Percentiles rank a stretch among this genome's conserved stretches.
These are phyloP conservation scores for Dictyostelium brefeldianum DNA, from an alignment of 78 protist genomes.

Conservation along the genomic window DNA sequence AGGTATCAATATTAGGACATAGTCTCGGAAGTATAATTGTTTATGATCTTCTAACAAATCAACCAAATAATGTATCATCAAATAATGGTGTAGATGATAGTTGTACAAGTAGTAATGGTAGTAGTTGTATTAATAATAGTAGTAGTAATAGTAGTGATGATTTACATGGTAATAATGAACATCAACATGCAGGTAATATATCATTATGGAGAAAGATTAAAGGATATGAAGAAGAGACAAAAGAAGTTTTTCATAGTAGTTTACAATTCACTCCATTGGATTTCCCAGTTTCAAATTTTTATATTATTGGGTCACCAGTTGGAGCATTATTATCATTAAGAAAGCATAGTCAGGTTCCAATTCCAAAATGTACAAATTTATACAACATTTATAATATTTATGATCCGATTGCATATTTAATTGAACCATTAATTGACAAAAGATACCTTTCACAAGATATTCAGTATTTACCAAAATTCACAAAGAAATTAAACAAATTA, in stretches of 20 bases:
- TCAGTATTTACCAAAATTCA: neutral
- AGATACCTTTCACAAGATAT: slow-evolving; percentile 8
- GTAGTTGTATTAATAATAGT: neutral
- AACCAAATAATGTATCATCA: neutral
- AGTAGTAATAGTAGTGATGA: neutral
- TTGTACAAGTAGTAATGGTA: neutral
- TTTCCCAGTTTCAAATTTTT: slow-evolving; percentile 45
- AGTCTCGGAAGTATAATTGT: slow-evolving; percentile 38
- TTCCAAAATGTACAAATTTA: slow-evolving; percentile 54
- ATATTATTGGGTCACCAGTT: slow-evolving; percentile 51
- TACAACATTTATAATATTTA: slow-evolving; percentile 35
- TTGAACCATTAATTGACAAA: slow-evolving; percentile 66
- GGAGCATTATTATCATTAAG: slow-evolving; percentile 33
- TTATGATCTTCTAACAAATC: slow-evolving; percentile 46
- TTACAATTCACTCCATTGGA: slow-evolving; percentile 23
- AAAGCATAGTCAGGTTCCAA: slow-evolving; percentile 23
- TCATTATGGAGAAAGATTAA: slow-evolving; percentile 27
- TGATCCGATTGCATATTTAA: slow-evolving; percentile 57
- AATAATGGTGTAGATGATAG: neutral
- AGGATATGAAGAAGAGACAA: neutral
- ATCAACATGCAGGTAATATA: slow-evolving; percentile 8
- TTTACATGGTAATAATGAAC: neutral
- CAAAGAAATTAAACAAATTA: neutral
- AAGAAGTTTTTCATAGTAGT: neutral
- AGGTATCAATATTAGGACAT: slow-evolving; percentile 51